Conservation (phyloP, 2,329 filamentous ascomycete genomes). For the Exophiala alcalophila region DNA sequence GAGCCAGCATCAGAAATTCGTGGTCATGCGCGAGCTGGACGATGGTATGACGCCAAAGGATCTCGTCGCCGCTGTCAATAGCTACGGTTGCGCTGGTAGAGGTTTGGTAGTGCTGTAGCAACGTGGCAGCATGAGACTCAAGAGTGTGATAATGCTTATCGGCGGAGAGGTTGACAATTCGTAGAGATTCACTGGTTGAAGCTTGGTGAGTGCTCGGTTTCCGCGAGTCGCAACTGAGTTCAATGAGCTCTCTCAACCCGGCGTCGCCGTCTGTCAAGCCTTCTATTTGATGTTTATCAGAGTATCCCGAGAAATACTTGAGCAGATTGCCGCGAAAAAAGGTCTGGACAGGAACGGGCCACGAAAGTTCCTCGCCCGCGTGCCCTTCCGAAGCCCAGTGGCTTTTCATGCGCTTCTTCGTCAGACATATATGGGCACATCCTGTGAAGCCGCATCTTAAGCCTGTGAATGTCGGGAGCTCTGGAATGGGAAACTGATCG, state of each 20-base stretch:
- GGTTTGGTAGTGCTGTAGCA: conserved; percentile 7
- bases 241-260: too few species aligned
- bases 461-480: conserved; percentile 5
- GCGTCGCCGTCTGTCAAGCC: too few species aligned
- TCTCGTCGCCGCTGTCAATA: neutral
- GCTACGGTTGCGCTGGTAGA: conserved; percentile 2
- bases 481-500: conserved; percentile 7
- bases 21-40: conserved; percentile 5
- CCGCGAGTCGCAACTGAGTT: too few species aligned
- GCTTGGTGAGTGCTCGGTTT: too few species aligned
- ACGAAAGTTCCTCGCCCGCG: neutral
- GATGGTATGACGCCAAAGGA: conserved; percentile 6
- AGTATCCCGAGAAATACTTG: conserved; percentile 3
- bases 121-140: neutral
- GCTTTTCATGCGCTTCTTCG: conserved; percentile 8
- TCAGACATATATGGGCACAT: conserved; percentile 7
- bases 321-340: conserved; percentile 10
- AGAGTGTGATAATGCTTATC: neutral
- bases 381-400: conserved; percentile 2
- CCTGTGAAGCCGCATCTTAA: conserved; percentile 1
- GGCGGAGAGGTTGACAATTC: neutral
- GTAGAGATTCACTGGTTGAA: too few species aligned
- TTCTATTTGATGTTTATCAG: neutral
- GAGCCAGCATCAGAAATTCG: conserved; percentile 5
- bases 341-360: conserved; percentile 5